Percentiles rank a stretch among this genome's conserved stretches.
Evolutionary conservation across 148 eudicot genomes (phyloP).

Genomic region (Oxyria digyna): DNA sequence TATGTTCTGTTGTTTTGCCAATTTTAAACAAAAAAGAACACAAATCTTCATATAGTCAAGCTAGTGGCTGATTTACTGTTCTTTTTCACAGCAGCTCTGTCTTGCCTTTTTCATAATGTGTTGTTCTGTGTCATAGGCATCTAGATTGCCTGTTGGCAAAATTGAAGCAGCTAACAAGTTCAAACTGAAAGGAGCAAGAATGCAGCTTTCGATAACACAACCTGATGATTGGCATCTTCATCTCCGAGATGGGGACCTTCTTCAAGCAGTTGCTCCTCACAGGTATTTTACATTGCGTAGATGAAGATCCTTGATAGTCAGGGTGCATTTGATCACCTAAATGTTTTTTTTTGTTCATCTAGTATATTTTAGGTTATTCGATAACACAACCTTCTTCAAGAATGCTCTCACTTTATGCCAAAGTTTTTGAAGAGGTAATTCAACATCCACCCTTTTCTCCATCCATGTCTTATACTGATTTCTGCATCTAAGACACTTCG

Average conservation of each 20-base stretch:
- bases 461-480: no score
- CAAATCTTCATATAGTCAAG: no score
- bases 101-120: not conserved
- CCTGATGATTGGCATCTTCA: slow-evolving; percentile 99
- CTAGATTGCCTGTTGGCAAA: slow-evolving; percentile 21
- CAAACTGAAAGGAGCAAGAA: slow-evolving; percentile 30
- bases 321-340: slow-evolving; percentile 5
- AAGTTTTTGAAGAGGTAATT: slow-evolving; percentile 79
- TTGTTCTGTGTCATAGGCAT: slow-evolving; percentile 18
- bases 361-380: not conserved
- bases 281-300: slow-evolving; percentile 26
- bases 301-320: not conserved
- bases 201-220: slow-evolving; percentile 65
- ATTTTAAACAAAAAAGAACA: not conserved
- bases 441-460: not conserved
- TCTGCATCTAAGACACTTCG: no score
- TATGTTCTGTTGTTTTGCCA: not conserved
- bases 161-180: slow-evolving; percentile 15
- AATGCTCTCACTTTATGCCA: slow-evolving; percentile 59
- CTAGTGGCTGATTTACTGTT: no score
- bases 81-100: not conserved
- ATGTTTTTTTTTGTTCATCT: not conserved
- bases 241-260: slow-evolving; percentile 91
- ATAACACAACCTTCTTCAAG: no score
- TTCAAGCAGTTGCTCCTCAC: slow-evolving; percentile 72